These are phyloP conservation scores for Pichia rugopelliculosa DNA, from an alignment of 805 yeast species.

Conservation along the genomic window DNA sequence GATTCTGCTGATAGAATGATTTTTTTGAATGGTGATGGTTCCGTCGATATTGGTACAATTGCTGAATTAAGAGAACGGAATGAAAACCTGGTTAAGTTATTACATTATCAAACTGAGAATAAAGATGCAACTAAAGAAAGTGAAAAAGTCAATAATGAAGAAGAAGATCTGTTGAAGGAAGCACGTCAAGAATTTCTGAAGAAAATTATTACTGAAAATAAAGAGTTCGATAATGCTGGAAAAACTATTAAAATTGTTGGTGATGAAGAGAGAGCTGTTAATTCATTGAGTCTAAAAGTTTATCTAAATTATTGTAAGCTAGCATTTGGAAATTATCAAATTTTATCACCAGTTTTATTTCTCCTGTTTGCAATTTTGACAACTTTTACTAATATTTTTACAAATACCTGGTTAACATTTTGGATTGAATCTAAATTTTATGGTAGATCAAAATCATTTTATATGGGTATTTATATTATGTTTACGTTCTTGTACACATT, in stretches of 20 bases:
- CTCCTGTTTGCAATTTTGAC: constrained; percentile 24
- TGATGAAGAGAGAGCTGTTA: constrained; percentile 54
- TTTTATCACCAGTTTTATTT: constrained; percentile 26
- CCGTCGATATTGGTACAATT: constrained; percentile 52
- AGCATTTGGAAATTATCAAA: constrained; percentile 46
- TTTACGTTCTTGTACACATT: constrained; percentile 44
- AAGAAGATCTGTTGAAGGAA: constrained; percentile 13
- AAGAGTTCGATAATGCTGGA: neutral
- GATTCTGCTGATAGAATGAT: constrained; percentile 63
- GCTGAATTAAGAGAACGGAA: constrained; percentile 41
- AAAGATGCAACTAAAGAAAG: constrained; percentile 12
- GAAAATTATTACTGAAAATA: constrained; percentile 1
- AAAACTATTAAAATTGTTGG: constrained; percentile 31
- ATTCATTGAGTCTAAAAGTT: constrained; percentile 41
- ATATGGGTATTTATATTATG: constrained; percentile 69
- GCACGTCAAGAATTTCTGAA: constrained; percentile 9
- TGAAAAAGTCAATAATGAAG: constrained; percentile 11
- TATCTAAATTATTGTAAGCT: constrained; percentile 43
- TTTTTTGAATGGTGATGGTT: constrained; percentile 59
- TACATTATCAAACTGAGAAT: constrained; percentile 28
- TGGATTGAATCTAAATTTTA: constrained; percentile 60
- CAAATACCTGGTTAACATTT: constrained; percentile 76
- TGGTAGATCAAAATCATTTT: constrained; percentile 41
- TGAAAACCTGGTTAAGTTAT: constrained; percentile 30
- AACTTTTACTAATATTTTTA: constrained; percentile 48